Evolutionary conservation across 108 stramenopile species (phyloP).

Genomic region (Stephanodiscus minutulus): DNA sequence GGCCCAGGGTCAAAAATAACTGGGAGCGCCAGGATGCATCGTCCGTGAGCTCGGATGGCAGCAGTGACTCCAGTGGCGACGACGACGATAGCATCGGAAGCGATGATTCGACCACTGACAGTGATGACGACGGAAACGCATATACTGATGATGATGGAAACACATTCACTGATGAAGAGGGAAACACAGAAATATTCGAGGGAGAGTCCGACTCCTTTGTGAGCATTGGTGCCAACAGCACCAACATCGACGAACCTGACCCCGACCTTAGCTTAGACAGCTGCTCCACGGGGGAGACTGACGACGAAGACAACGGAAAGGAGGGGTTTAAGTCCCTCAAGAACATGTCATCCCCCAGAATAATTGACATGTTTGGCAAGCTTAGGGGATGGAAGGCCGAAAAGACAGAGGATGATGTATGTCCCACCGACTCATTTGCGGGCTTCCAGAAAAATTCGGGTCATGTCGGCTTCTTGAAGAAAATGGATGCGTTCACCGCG

Average conservation of each 20-base stretch:
- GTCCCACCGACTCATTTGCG: conserved; percentile 1
- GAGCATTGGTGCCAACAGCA: neutral
- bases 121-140: neutral
- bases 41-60: neutral
- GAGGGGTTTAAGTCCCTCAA: neutral
- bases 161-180: neutral
- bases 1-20: too few relatives aligned
- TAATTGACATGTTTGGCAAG: neutral
- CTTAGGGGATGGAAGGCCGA: neutral
- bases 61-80: neutral
- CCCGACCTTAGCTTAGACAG: neutral
- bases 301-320: too few relatives aligned
- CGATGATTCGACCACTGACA: neutral
- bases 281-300: neutral
- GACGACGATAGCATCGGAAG: neutral
- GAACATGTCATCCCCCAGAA: neutral
- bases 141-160: neutral
- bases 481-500: neutral
- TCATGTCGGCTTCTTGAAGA: neutral
- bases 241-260: neutral
- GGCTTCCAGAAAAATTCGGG: neutral
- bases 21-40: too few relatives aligned
- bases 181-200: neutral
- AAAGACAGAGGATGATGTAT: neutral
- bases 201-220: neutral